phyloP scores from a whole-genome alignment of 1,284 basidiomycete species.

The Ustilago vetiveriae region DNA sequence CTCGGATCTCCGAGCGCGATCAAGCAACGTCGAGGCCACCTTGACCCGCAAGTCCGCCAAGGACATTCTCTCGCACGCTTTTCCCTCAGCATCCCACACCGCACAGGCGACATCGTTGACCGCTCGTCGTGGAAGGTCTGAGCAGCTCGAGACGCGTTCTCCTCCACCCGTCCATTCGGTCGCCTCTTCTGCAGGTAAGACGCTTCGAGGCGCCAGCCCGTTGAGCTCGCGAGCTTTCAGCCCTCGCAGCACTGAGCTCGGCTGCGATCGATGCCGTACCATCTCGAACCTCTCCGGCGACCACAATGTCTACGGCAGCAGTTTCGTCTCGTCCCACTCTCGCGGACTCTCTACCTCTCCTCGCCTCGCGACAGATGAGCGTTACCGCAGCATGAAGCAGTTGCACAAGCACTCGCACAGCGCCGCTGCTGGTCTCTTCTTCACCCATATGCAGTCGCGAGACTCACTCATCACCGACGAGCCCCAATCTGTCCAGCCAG shows the following conservation, averaged over 20 bases:
- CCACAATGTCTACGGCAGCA: slow-evolving; percentile 41
- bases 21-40: slow-evolving; percentile 29
- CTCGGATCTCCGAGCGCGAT: slow-evolving; percentile 8
- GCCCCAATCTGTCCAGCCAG: not conserved
- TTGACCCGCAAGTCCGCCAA: slow-evolving; percentile 43
- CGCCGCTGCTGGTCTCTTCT: slow-evolving; percentile 48
- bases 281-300: slow-evolving; percentile 45
- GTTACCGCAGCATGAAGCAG: slow-evolving; percentile 44
- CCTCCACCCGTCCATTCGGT: slow-evolving; percentile 48
- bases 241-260: slow-evolving; percentile 35
- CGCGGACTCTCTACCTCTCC: slow-evolving; percentile 32
- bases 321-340: slow-evolving; percentile 29
- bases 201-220: slow-evolving; percentile 46
- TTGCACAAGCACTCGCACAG: slow-evolving; percentile 57
- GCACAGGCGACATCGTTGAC: slow-evolving; percentile 11
- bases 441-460: slow-evolving; percentile 40
- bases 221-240: slow-evolving; percentile 34
- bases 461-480: slow-evolving; percentile 15
- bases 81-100: slow-evolving; percentile 5
- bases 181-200: slow-evolving; percentile 55
- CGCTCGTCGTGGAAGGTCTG: slow-evolving; percentile 27
- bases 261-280: slow-evolving; percentile 50
- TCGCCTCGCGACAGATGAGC: slow-evolving; percentile 20
- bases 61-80: slow-evolving; percentile 34
- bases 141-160: slow-evolving; percentile 36